Conservation (phyloP, 306 rosid genomes). For the Prunus salicina region DNA sequence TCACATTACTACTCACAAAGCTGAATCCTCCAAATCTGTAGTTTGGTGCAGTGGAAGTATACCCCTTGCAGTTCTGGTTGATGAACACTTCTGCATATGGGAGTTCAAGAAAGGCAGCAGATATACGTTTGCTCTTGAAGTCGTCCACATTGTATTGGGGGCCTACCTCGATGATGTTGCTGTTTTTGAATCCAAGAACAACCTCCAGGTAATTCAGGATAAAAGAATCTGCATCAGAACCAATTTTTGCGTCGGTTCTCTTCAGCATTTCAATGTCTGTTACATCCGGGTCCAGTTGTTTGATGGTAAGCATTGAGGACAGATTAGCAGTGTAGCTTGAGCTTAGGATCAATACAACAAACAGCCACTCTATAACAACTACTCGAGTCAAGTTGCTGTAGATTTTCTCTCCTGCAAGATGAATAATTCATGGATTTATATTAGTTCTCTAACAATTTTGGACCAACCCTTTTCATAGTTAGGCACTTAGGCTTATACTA, state of each 20-base stretch:
- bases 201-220: slow-evolving; percentile 36
- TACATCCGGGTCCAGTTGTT: slow-evolving; percentile 18
- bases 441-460: not conserved
- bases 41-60: slow-evolving; percentile 29
- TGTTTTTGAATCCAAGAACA: slow-evolving; percentile 30
- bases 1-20: slow-evolving; percentile 52
- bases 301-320: slow-evolving; percentile 56
- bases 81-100: slow-evolving; percentile 57
- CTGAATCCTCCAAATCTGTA: slow-evolving; percentile 67
- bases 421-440: not conserved
- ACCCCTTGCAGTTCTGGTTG: slow-evolving; percentile 43
- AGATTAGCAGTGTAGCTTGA: slow-evolving; percentile 78
- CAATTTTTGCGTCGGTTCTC: slow-evolving; percentile 41
- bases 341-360: slow-evolving; percentile 48
- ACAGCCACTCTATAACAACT: slow-evolving; percentile 46
- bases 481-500: not conserved
- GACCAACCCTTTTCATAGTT: not conserved
- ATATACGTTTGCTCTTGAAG: slow-evolving; percentile 30
- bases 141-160: not conserved
- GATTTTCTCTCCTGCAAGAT: slow-evolving; percentile 45
- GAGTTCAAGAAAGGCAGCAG: slow-evolving; percentile 72
- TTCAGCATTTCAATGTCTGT: slow-evolving; percentile 45
- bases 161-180: slow-evolving; percentile 18
- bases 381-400: slow-evolving; percentile 43
- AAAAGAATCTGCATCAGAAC: slow-evolving; percentile 47